phyloP scores from a whole-genome alignment of 306 rosid genomes.

The Begonia peltatifolia region DNA sequence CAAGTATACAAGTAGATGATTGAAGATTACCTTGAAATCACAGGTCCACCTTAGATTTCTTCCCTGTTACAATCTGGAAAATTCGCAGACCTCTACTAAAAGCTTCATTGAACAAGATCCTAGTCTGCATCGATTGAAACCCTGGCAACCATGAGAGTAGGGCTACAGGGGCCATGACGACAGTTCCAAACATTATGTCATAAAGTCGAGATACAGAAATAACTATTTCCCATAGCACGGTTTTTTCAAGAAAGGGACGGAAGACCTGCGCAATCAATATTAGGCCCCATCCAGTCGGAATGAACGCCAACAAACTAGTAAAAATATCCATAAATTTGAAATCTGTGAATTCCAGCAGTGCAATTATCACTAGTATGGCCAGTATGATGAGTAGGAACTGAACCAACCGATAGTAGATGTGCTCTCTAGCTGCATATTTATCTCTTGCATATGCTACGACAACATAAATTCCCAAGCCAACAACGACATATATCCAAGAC shows the following conservation, averaged over 20 bases:
- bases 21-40: slow-evolving; percentile 8
- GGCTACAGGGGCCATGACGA: slow-evolving; percentile 70
- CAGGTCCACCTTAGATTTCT: slow-evolving; percentile 13
- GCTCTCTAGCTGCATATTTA: slow-evolving; percentile 42
- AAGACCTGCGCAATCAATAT: slow-evolving; percentile 69
- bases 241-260: slow-evolving; percentile 35
- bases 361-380: slow-evolving; percentile 33
- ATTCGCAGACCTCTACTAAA: slow-evolving; percentile 74
- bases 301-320: slow-evolving; percentile 67
- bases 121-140: slow-evolving; percentile 80
- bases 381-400: slow-evolving; percentile 44
- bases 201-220: slow-evolving; percentile 58
- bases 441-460: slow-evolving; percentile 49
- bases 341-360: slow-evolving; percentile 47
- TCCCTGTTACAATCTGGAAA: slow-evolving; percentile 60
- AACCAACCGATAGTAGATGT: slow-evolving; percentile 67
- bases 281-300: slow-evolving; percentile 92
- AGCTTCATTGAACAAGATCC: slow-evolving; percentile 78
- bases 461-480: slow-evolving; percentile 36
- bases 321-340: slow-evolving; percentile 47
- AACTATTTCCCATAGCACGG: slow-evolving; percentile 42
- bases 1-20: not conserved
- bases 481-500: slow-evolving; percentile 66
- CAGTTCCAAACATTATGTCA: slow-evolving; percentile 60
- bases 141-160: slow-evolving; percentile 82